Percentiles rank a stretch among this genome's conserved stretches.
Evolutionary conservation across 352 stramenopile species (phyloP).

Genomic region (Phytophthora tentaculata): DNA sequence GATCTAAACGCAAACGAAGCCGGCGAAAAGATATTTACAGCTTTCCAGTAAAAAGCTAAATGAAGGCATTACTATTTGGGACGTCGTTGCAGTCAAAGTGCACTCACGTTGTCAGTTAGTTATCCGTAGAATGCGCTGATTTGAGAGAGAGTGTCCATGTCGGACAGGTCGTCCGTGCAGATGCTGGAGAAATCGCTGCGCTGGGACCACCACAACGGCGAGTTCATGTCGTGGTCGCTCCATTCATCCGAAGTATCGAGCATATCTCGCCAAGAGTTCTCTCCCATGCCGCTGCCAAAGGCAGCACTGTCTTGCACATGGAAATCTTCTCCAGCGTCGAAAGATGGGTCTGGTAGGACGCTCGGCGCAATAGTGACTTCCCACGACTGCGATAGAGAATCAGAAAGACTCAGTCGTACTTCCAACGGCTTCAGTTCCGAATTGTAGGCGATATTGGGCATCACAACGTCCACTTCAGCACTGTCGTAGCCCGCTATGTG

Average conservation of each 20-base stretch:
- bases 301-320: conserved; percentile 3
- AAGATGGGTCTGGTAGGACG: conserved; percentile 27
- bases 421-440: conserved; percentile 57
- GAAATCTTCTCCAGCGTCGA: conserved; percentile 14
- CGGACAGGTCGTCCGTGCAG: conserved; percentile 63
- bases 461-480: conserved; percentile 18
- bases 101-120: not conserved
- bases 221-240: conserved; percentile 39
- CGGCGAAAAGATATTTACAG: conserved; percentile 2
- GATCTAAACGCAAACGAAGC: not conserved
- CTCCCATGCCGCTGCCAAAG: not conserved
- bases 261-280: conserved; percentile 12
- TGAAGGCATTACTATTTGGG: not conserved
- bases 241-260: conserved; percentile 12
- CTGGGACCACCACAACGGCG: conserved; percentile 44
- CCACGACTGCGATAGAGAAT: conserved; percentile 29
- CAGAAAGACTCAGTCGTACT: conserved; percentile 50
- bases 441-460: conserved; percentile 47
- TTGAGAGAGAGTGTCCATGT: conserved; percentile 60
- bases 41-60: not conserved
- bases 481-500: conserved; percentile 8
- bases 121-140: conserved; percentile 44
- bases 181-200: conserved; percentile 52
- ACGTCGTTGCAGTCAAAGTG: not conserved
- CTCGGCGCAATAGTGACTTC: conserved; percentile 50